These are phyloP conservation scores for Nemania sp. DNA, from an alignment of 2,329 filamentous ascomycete species.

Conservation along the genomic window DNA sequence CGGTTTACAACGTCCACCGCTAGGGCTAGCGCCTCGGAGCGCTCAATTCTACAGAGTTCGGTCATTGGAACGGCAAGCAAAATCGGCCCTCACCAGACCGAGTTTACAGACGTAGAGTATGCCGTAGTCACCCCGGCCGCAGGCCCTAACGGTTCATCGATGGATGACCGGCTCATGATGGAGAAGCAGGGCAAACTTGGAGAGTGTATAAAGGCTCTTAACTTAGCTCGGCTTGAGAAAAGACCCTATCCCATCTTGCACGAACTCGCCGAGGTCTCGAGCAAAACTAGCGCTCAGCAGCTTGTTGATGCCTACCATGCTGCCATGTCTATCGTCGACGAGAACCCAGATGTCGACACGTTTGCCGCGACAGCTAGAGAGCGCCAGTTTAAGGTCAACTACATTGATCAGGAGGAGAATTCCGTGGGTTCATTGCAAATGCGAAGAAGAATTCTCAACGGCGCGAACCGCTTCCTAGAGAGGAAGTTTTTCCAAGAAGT, in stretches of 20 bases:
- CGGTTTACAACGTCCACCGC: conserved; percentile 53
- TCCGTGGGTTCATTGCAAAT: conserved; percentile 74
- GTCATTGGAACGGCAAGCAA: conserved; percentile 85
- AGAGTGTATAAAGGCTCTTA: conserved; percentile 82
- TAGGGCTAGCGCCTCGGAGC: conserved; percentile 69
- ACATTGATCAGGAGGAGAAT: conserved; percentile 79
- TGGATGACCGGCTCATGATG: conserved; percentile 80
- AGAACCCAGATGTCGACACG: conserved; percentile 71
- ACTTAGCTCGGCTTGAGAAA: conserved; percentile 75
- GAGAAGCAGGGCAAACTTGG: conserved; percentile 88
- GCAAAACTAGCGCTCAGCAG: conserved; percentile 75
- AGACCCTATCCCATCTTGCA: conserved; percentile 78
- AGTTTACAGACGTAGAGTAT: conserved; percentile 77
- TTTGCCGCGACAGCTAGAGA: conserved; percentile 74
- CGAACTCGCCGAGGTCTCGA: conserved; percentile 80
- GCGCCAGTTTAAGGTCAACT: conserved; percentile 80
- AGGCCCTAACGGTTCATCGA: conserved; percentile 62
- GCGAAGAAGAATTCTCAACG: conserved; percentile 82
- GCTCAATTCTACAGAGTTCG: conserved; percentile 80
- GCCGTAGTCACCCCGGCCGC: conserved; percentile 62
- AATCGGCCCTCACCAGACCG: conserved; percentile 71
- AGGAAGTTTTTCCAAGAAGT: conserved; percentile 82
- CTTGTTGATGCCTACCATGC: conserved; percentile 86
- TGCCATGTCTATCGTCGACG: conserved; percentile 81
- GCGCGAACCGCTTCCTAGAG: conserved; percentile 84